phyloP scores from a whole-genome alignment of 352 stramenopile genomes.

The Pythium diclinum region DNA sequence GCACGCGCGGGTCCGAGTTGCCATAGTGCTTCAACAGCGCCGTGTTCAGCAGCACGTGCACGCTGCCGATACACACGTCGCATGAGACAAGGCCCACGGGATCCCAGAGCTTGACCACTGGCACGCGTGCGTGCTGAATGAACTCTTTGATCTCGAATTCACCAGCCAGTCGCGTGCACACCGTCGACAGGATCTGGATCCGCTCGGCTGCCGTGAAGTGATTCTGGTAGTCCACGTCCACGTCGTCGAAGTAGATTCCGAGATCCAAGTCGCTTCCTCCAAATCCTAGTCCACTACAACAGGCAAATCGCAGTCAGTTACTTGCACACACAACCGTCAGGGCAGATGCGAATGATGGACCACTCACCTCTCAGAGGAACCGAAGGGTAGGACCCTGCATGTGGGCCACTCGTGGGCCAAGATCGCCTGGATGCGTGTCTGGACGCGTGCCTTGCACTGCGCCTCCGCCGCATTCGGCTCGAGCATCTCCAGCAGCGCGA shows the following conservation, averaged over 20 bases:
- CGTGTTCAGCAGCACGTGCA: constrained; percentile 76
- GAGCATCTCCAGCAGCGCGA: constrained; percentile 77
- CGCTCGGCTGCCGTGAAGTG: constrained; percentile 59
- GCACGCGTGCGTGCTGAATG: constrained; percentile 66
- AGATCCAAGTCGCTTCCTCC: constrained; percentile 78
- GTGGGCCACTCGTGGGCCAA: constrained; percentile 54
- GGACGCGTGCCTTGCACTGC: constrained; percentile 46
- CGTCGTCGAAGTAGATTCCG: constrained; percentile 78
- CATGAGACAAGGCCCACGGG: constrained; percentile 43
- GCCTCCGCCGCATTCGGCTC: constrained; percentile 62
- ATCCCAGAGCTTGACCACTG: constrained; percentile 81
- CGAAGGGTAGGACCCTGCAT: constrained; percentile 64
- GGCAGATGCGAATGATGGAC: neutral
- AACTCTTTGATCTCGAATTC: constrained; percentile 71
- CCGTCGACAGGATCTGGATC: constrained; percentile 52
- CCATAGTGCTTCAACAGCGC: constrained; percentile 73
- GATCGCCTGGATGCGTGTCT: constrained; percentile 47
- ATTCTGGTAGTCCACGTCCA: constrained; percentile 49
- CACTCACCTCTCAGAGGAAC: constrained; percentile 71
- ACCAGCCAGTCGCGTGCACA: constrained; percentile 36
- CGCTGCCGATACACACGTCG: constrained; percentile 71
- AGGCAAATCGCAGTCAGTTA: neutral
- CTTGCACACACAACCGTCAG: neutral
- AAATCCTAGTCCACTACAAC: constrained; percentile 59
- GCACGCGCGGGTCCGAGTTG: constrained; percentile 70